Evolutionary conservation across 2,329 filamentous ascomycete genomes (phyloP), one percentile per base, ranked within the genome.

Genomic region (Plectosphaerella cucumerina): DNA sequence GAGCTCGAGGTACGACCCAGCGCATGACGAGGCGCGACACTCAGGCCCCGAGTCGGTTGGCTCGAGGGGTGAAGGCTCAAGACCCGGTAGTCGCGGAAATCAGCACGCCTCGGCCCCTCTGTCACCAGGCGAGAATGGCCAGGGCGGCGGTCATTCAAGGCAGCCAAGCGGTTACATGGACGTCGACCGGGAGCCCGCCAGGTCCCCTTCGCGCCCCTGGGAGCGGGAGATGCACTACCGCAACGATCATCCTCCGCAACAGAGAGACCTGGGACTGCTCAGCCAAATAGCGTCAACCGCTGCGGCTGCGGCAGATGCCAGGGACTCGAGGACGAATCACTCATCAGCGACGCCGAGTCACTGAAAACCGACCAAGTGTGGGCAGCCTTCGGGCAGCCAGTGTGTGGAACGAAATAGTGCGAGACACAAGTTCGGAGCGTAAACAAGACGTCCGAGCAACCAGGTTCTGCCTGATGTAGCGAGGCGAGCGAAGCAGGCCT

Each of bases 241-340:
- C 3, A 49, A 49, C 23, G 53, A 56, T 12, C 53, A 53, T 15
- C 50, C 50, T 15, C 39, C 37, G 15, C 39, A 53, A 52, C 56
- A 58, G 54, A 58, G 59, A 51, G 52, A 61, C 26, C 55, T 54
- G 48, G 51, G 63, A 14, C 59, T 64, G 23, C 61, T 69, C 43
- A 68, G 67, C 44, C 67, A 69, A 45, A 64, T 71, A 46, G 66
- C 69, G 11, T 69, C 66, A 6, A 62, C 59, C 5, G 65, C 66
- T 17, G 61, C 64, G 14, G 63, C 64, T 10, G 61, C 58, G 26
- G 62, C 63, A 5, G 64, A 65, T 44, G 54, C 54, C 18, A 46
- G 54, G 20, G 54, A 55, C 31, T 50, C 45, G 15, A 51, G 35
- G 33, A 26, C 26, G 15, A 47, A 45, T 14, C 48, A 18, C 9